Percentiles rank a stretch among this genome's conserved stretches.
Conservation (phyloP, 495 filamentous ascomycete genomes). For the Penicillium odoratum region DNA sequence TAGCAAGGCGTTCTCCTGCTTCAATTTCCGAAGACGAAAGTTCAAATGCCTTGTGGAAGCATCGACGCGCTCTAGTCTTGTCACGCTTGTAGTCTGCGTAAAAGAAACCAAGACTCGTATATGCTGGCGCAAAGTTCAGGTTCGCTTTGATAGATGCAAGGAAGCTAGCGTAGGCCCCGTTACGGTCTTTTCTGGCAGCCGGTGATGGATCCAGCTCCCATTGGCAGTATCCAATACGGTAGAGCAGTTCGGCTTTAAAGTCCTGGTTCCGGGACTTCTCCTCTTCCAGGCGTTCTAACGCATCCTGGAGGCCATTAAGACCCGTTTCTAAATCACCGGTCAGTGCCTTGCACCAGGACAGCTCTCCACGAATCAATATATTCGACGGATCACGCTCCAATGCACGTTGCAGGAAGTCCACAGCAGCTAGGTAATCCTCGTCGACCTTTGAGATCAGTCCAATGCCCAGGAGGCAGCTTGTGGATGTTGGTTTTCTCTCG, state of each 20-base stretch:
- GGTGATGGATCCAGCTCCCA: constrained; percentile 79
- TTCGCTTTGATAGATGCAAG: constrained; percentile 82
- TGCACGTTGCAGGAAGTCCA: constrained; percentile 74
- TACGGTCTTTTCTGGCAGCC: constrained; percentile 70
- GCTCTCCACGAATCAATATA: constrained; percentile 74
- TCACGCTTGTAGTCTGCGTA: constrained; percentile 90
- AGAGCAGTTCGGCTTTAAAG: constrained; percentile 78
- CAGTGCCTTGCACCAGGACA: constrained; percentile 88
- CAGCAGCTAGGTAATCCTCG: constrained; percentile 77
- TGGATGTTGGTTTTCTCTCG: constrained; percentile 66
- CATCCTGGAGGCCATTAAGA: constrained; percentile 64
- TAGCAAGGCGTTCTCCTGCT: constrained; percentile 84
- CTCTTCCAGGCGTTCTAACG: constrained; percentile 58
- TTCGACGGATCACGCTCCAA: constrained; percentile 68
- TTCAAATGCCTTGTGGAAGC: constrained; percentile 97
- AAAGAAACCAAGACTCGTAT: constrained; percentile 92
- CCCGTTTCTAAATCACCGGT: constrained; percentile 68
- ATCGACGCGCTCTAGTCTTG: constrained; percentile 77
- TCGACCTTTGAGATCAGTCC: constrained; percentile 91
- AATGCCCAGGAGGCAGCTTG: constrained; percentile 80
- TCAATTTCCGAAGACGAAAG: constrained; percentile 83
- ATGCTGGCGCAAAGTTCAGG: constrained; percentile 87
- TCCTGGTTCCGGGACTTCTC: constrained; percentile 61
- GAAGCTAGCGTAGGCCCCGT: constrained; percentile 78
- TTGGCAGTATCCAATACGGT: constrained; percentile 83